Evolutionary conservation across 495 filamentous ascomycete genomes (phyloP), one percentile per base, ranked within the genome.

Genomic region (Neurospora africana): DNA sequence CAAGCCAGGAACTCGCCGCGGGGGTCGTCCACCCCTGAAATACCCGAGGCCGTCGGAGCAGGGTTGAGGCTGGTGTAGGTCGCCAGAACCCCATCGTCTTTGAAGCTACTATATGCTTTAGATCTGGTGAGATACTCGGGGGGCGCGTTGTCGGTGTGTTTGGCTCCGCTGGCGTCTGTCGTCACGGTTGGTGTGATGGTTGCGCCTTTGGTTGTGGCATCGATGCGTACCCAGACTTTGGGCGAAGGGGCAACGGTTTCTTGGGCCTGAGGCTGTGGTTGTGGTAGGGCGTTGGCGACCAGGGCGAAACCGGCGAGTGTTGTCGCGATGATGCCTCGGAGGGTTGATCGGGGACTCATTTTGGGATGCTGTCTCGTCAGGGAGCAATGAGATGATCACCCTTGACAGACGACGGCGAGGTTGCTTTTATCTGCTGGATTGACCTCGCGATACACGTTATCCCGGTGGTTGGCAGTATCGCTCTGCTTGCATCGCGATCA

Each of bases 21-120:
- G 68, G 41, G 71, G 35, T 68, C 70, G 44, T 53, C 37, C 6
- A 58, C 11, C 17, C 47, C 41, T 37, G 68, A 17, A 21, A 53
- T 69, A 1, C 72, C 74, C 2, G 77, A 74, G 9, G 79, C 75
- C 1, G 73, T 75, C 2, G 77, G 76, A 5, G 78, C 74, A 2
- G 80, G 80, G 11, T 78, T 70, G 41, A 77, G 70, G n/a, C 78
- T 78, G 9, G 78, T 79, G 71, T 74, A 77, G 21, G 76, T 78
- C 33, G 71, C 68, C 4, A 70, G 35, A 21, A 40, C 44, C 37
- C 73, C 70, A 47, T 38, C 47, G 17, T 75, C 72, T 35, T 74
- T 74, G 44, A 80, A 47, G 41, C 76, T 79, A 71, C 78, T 78
- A 2, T 76, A 76, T 1, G 71, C 74, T 4, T 75, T 78, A 1